phyloP scores from a whole-genome alignment of 108 stramenopile genomes.

The Skeletonema tropicum region DNA sequence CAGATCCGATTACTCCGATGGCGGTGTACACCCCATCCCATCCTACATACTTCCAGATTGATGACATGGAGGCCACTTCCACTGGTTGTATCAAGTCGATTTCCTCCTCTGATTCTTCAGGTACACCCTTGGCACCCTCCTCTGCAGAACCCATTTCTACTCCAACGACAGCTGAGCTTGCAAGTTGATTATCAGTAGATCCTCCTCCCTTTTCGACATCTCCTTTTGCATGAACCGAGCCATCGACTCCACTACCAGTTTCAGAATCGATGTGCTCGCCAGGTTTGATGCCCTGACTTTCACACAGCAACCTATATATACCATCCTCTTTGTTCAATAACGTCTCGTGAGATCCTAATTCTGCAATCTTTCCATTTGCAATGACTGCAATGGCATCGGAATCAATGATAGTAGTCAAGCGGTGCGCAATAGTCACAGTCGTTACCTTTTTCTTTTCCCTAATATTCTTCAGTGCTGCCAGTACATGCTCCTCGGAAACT shows the following conservation, averaged over 20 bases:
- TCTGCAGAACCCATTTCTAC: neutral
- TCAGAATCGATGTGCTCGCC: neutral
- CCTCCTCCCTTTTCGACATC: neutral
- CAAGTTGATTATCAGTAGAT: neutral
- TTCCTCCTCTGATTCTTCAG: neutral
- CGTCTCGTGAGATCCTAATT: constrained; percentile 91
- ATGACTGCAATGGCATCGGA: constrained; percentile 94
- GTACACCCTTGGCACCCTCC: neutral
- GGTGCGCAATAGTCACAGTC: constrained; percentile 94
- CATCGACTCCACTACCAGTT: neutral
- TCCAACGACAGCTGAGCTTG: neutral
- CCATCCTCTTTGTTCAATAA: constrained; percentile 61
- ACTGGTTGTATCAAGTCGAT: constrained; percentile 12
- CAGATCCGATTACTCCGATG: constrained; percentile 31
- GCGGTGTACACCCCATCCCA: constrained; percentile 19
- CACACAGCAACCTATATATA: constrained; percentile 37
- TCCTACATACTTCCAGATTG: constrained; percentile 22
- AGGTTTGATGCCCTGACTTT: constrained; percentile 29
- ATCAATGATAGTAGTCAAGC: constrained; percentile 90
- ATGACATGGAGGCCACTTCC: constrained; percentile 26
- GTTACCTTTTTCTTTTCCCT: constrained; percentile 60
- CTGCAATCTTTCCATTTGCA: constrained; percentile 79
- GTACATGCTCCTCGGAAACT: constrained; percentile 85
- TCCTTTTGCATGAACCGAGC: neutral
- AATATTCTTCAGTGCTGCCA: constrained; percentile 85